phyloP scores from a whole-genome alignment of 2,329 filamentous ascomycete species.

The Penicillium sp. region DNA sequence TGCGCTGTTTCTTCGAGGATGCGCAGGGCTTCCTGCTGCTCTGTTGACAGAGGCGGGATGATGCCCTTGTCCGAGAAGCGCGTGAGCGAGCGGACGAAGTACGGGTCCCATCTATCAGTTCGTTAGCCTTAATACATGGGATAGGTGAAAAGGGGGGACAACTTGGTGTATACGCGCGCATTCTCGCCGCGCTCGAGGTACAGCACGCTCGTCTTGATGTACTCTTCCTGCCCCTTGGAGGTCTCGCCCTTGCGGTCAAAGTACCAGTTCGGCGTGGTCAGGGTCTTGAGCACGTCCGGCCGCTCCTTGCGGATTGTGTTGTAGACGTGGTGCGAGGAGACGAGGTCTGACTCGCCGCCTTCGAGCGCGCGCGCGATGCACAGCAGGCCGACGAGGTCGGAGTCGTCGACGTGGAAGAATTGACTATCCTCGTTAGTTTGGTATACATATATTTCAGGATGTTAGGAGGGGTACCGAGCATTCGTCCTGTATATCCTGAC shows the following conservation, averaged over 20 bases:
- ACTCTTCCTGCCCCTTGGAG: slow-evolving; percentile 69
- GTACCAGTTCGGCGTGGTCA: slow-evolving; percentile 81
- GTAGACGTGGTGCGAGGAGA: slow-evolving; percentile 74
- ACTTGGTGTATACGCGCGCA: slow-evolving; percentile 70
- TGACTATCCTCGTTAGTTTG: slow-evolving; percentile 47
- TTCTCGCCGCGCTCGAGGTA: slow-evolving; percentile 69
- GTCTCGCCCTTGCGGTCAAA: slow-evolving; percentile 88
- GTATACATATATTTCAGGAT: no score
- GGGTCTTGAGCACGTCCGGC: slow-evolving; percentile 70
- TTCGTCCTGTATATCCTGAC: slow-evolving; percentile 89
- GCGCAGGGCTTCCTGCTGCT: slow-evolving; percentile 63
- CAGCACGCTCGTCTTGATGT: slow-evolving; percentile 67
- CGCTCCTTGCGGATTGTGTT: slow-evolving; percentile 71
- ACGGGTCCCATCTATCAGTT: slow-evolving; percentile 67
- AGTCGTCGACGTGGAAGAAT: slow-evolving; percentile 82
- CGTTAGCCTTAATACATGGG: slow-evolving; percentile 14
- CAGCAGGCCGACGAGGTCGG: slow-evolving; percentile 76
- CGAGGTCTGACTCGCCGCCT: slow-evolving; percentile 81
- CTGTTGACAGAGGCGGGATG: slow-evolving; percentile 67
- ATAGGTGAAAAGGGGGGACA: slow-evolving; percentile 23
- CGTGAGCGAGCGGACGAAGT: slow-evolving; percentile 72
- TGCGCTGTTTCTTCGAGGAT: slow-evolving; percentile 75
- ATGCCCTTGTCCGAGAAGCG: slow-evolving; percentile 70
- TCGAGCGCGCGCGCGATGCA: slow-evolving; percentile 74
- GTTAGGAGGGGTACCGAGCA: slow-evolving; percentile 49